Base-by-base conservation (phyloP, 345 rosid genomes). In the Odontarrhena argentea region DNA sequence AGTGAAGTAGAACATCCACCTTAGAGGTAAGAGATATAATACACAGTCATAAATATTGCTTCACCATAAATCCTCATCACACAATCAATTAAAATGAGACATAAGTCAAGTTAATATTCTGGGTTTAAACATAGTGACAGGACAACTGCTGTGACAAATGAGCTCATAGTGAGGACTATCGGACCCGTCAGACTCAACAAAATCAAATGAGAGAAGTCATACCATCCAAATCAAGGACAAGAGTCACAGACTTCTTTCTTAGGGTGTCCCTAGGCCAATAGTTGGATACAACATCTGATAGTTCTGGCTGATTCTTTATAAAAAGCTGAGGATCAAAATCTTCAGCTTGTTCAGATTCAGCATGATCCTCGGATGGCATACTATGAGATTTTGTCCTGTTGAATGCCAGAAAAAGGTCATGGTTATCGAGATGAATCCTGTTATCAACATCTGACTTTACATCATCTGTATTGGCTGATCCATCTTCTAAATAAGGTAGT, bases 201-300 rank as follows among this genome's bases (percentile, higher is more conserved):
- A 18, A n/a, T 9, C 4, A 25, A 54, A 43, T 30, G 24, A 47
- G 65, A 9, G 45, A 18, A 50, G 70, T 26, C 82, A 78, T 84
- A 92, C 98, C 98, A 79, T 92, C 98, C 83, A 92, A 83, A 83
- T 92, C 98, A 75, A 92, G 98, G 57, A 83, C 96, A 43, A 92
- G 80, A 25, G 96, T 92, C 50, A 86, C 75, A 52, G 90, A 61
- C 72, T 87, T 89, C 81, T 78, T 75, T 74, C 75, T 75, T 65
- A 64, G 7, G 67, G 78, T 68, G 51, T 84, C 91, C 75, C 73
- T 83, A 3, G 90, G 84, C 63, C 58, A 80, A 76, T 77, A 84
- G 70, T 73, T 82, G 46, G 94, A 76, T 25, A 82, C 90, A 64
- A 79, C 84, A 58, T 88, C 88, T 5, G 96, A 87, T 63, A 92